These are phyloP conservation scores for Nigrospora oryzae DNA, from an alignment of 2,329 filamentous ascomycete species.

Conservation along the genomic window DNA sequence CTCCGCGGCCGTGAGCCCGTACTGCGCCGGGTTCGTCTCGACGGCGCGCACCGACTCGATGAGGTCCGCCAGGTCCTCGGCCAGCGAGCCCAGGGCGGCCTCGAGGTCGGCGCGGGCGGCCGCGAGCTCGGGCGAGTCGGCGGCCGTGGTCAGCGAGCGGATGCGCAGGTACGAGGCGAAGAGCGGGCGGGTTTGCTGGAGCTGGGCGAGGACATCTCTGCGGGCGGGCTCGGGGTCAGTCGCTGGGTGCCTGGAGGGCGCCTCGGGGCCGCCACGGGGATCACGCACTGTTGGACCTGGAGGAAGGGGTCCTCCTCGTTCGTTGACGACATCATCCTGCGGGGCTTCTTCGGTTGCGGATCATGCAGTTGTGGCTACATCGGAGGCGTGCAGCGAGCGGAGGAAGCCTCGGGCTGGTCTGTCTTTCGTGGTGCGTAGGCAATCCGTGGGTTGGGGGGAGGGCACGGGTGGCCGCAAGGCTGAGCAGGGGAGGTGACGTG, in stretches of 20 bases:
- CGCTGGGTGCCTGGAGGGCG: neutral
- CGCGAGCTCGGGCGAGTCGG: slow-evolving; percentile 75
- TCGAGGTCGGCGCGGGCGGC: slow-evolving; percentile 66
- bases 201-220: slow-evolving; percentile 82
- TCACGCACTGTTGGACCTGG: slow-evolving; percentile 58
- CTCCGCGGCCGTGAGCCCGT: slow-evolving; percentile 77
- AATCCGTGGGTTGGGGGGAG: too few species aligned
- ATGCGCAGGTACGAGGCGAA: slow-evolving; percentile 96
- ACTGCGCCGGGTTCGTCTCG: slow-evolving; percentile 79
- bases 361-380: too few species aligned
- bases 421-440: too few species aligned
- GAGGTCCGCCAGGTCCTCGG: slow-evolving; percentile 82
- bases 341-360: slow-evolving; percentile 6
- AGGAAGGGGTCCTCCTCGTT: slow-evolving; percentile 64
- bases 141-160: slow-evolving; percentile 51
- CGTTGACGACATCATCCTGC: slow-evolving; percentile 58
- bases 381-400: too few species aligned
- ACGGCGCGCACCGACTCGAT: slow-evolving; percentile 79
- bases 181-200: slow-evolving; percentile 72
- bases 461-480: too few species aligned
- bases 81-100: slow-evolving; percentile 55
- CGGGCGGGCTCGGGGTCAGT: neutral
- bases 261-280: neutral
- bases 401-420: too few species aligned
- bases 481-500: too few species aligned